Conservation (phyloP, 331 rosid species). For the Erythrophleum ivorense region DNA sequence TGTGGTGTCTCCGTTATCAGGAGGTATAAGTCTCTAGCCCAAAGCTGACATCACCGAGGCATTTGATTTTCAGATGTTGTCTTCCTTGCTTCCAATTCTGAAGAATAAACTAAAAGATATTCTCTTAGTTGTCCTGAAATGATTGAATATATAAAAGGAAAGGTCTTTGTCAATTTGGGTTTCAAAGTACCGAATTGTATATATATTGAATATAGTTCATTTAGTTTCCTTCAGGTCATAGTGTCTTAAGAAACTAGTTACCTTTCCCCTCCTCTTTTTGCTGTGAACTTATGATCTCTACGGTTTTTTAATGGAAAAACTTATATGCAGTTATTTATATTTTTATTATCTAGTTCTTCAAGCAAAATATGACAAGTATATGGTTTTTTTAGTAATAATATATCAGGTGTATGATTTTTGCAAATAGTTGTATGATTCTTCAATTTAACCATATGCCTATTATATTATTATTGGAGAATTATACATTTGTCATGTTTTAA, state of each 20-base stretch:
- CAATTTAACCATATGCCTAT: no score
- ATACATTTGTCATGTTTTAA: no score
- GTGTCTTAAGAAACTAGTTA: neutral
- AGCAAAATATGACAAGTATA: no score
- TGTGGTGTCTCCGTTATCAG: constrained; percentile 97
- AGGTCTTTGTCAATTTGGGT: neutral
- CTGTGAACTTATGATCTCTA: neutral
- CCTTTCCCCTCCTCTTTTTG: neutral
- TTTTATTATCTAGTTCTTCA: no score
- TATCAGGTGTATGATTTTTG: no score
- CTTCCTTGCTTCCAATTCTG: constrained; percentile 30
- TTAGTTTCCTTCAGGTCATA: neutral
- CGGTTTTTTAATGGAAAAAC: no score
- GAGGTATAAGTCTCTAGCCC: constrained; percentile 60
- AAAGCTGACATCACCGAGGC: constrained; percentile 21
- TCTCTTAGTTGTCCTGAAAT: neutral
- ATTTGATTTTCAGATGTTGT: constrained; percentile 19
- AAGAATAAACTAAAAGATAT: constrained; percentile 17
- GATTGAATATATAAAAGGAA: constrained; percentile 4
- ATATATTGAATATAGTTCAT: constrained; percentile 8
- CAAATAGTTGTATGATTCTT: no score
- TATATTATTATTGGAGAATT: no score
- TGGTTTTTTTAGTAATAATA: no score
- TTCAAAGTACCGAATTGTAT: constrained; percentile 6
- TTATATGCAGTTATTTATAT: no score